Base-by-base conservation (phyloP, 2,329 filamentous ascomycete species). In the Plectosphaerella sp. region DNA sequence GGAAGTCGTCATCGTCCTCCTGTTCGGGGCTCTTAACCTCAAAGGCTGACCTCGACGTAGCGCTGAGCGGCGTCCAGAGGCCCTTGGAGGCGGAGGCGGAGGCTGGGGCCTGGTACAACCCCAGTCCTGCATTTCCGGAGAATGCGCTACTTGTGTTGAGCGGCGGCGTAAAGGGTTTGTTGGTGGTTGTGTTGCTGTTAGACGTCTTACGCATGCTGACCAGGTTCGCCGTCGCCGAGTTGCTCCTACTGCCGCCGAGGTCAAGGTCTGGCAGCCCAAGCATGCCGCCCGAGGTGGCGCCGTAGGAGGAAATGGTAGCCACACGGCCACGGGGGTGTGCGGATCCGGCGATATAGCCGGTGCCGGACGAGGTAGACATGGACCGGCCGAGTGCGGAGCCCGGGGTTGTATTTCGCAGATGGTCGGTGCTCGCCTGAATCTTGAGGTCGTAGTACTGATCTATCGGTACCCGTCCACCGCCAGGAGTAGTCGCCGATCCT, bases 351-450 rank as follows among this genome's bases (percentile, higher is more conserved):
- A 53, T 68, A 37, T 67, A 67, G 55, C 62, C 59, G 1, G 71
- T 68, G 16, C 68, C 70, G 3, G 67, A 69, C 5, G 62, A 59
- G 12, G 61, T 69, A 28, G 71, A 69, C 10, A 54, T 62, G 36
- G 54, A 62, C 50, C 59, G 63, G 52, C 57, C 63, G 12, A 58
- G 43, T 7, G 63, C 59, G 9, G 66, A 60, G 1, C 72, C 65
- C 2, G 70, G 63, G 0, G 69, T 63, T 1, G 65, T 56, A 2
- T 78, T 72, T 6, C 83, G 79, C 3, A 93, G 71, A 62, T 94
- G 89, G 33, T 92, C 88, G 0, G 84, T 86, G 51, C 83, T 90
- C 28, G 87, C 87, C n/a, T 87, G 79, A 14, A 92, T 68, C 57
- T 83, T 84, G 59, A 93, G 81, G 54, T 92, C 88, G 64, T 91